Conservation (phyloP, 495 filamentous ascomycete genomes). For the Aspergillus olivimuriae region DNA sequence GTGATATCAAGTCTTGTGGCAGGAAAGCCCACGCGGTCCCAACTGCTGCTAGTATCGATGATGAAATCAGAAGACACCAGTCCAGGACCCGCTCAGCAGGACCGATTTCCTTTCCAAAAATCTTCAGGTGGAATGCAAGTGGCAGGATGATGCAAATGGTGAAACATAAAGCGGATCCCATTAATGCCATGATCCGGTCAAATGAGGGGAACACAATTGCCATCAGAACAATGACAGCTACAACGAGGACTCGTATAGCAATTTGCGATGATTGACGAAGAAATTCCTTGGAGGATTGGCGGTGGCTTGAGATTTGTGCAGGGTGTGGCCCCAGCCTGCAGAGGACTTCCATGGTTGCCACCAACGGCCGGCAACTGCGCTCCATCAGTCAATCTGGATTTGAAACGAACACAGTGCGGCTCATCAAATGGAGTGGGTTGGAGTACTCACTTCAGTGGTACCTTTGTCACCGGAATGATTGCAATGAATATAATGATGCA, state of each 20-base stretch:
- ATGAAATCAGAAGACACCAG: conserved; percentile 64
- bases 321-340: conserved; percentile 53
- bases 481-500: conserved; percentile 79
- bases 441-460: conserved; percentile 69
- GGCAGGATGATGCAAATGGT: conserved; percentile 91
- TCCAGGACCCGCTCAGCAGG: conserved; percentile 56
- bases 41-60: conserved; percentile 59
- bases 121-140: conserved; percentile 83
- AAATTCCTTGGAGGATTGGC: conserved; percentile 49
- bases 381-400: too few species aligned
- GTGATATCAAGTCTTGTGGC: conserved; percentile 52
- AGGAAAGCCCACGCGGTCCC: conserved; percentile 87
- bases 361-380: conserved; percentile 68
- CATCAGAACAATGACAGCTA: conserved; percentile 56
- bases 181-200: conserved; percentile 89
- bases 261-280: conserved; percentile 53
- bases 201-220: conserved; percentile 82
- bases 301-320: conserved; percentile 17
- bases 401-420: too few species aligned
- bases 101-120: conserved; percentile 78
- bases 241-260: conserved; percentile 52
- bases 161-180: conserved; percentile 88
- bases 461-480: conserved; percentile 91
- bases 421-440: neutral
- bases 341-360: conserved; percentile 75